A percentile compares a stretch with the other conserved stretches of the same genome.
These are phyloP conservation scores for Secale cereale DNA, from an alignment of 176 grass and related monocot genomes.

Conservation along the genomic window DNA sequence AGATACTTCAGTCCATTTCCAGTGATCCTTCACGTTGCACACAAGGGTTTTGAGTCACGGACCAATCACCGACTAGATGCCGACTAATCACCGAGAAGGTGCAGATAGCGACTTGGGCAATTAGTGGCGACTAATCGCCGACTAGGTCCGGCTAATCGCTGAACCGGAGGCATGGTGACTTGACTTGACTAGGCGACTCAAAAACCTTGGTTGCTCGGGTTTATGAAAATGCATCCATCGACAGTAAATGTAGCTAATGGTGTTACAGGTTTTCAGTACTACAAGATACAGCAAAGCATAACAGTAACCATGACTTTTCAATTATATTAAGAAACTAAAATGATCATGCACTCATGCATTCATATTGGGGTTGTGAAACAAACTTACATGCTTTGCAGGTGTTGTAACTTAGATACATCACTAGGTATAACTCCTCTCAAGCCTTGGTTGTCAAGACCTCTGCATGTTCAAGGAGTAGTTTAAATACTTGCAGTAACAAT, in stretches of 20 bases:
- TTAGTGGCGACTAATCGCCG: neutral
- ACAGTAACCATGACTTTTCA: neutral
- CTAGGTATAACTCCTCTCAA: slow-evolving; percentile 72
- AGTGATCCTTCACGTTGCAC: neutral
- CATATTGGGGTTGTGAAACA: neutral
- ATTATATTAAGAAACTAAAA: slow-evolving; percentile 2
- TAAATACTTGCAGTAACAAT: slow-evolving; percentile 7
- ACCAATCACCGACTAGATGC: neutral
- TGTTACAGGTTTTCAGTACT: neutral
- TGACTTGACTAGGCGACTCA: neutral
- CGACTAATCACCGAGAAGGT: neutral
- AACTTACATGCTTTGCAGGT: slow-evolving; percentile 90
- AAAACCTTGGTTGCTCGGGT: neutral
- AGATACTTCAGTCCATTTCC: slow-evolving; percentile 14
- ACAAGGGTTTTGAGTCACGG: neutral
- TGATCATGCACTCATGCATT: neutral
- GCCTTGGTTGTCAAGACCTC: slow-evolving; percentile 96
- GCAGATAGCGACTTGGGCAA: neutral
- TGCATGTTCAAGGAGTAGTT: slow-evolving; percentile 40
- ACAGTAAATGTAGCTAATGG: neutral
- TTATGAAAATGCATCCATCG: neutral
- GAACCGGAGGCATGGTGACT: neutral
- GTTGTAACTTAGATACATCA: slow-evolving; percentile 68
- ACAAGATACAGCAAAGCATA: slow-evolving; percentile 11
- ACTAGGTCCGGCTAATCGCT: neutral